Evolutionary conservation across 129 eudicot species (phyloP), one percentile per base, ranked within the genome.

Genomic region (Artemisia annua): DNA sequence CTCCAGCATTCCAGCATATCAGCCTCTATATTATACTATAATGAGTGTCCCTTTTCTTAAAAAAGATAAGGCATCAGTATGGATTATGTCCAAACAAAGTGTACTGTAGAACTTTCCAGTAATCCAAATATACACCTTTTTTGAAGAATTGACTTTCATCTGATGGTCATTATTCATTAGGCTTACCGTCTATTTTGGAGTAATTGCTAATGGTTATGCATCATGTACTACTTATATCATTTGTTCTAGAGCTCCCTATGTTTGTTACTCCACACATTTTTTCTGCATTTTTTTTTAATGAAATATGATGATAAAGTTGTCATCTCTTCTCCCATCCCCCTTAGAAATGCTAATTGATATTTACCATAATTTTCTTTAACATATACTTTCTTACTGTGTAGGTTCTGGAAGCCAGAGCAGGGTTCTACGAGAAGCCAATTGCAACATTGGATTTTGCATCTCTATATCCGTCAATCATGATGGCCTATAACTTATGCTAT

Each of bases 401-500:
- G 99, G 99, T 95, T 71, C 85, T 95, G 88, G 99, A 90, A 74
- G 89, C 99, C 32, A 79, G 89, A 71, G 86, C 97, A 24, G 97
- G 99, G 43, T 95, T 83, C 73, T 95, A 86, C 71, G 97, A 90
- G 82, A 95, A 95, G 85, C 99, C 99, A 62, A 90, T 95, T 81
- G 99, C 99, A 49, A 95, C 99, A 24, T 75, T 95, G 82, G 99
- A 95, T 88, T 95, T 95, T 82, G 99, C 99, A 73, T 95, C 99
- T 70, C 67, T 95, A 55, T 95, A 95, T 81, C 99, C 99, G 15
- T 95, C 99, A 75, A 95, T 95, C 78, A 95, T 95, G 99, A 95
- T 95, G 99, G 99, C 99, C 50, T 95, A 90, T 82, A 95, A 95
- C 86, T 80, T 95, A 75, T 95, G 99, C 82, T 95, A 95, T 73